Conservation (phyloP, 768 basidiomycete genomes). For the Lactifluus rugatus region DNA sequence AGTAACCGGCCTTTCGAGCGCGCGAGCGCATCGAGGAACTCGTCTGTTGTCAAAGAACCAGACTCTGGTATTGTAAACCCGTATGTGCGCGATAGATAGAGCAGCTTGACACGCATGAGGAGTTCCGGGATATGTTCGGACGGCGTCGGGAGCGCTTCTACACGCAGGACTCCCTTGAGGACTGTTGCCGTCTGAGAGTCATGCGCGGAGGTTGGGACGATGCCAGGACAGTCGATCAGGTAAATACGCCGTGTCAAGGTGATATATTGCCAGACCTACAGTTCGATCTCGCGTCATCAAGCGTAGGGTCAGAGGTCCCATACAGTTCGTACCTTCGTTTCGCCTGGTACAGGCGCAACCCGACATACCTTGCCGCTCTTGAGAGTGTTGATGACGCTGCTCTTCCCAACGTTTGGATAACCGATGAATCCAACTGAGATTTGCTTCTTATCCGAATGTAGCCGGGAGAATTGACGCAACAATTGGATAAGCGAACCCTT, state of each 20-base stretch:
- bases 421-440: conserved; percentile 97
- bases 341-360: conserved; percentile 94
- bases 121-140: conserved; percentile 86
- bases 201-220: conserved; percentile 88
- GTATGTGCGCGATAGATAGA: conserved; percentile 85
- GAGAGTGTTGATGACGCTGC: conserved; percentile 94
- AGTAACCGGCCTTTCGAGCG: conserved; percentile 85
- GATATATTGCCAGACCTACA: conserved; percentile 95
- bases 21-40: conserved; percentile 76
- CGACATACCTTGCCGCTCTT: conserved; percentile 97
- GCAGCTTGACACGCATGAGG: conserved; percentile 83
- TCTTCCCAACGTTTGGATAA: conserved; percentile 98
- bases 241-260: conserved; percentile 93
- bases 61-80: conserved; percentile 53
- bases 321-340: conserved; percentile 59
- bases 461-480: conserved; percentile 89
- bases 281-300: neutral
- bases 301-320: neutral
- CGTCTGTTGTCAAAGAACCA: conserved; percentile 59
- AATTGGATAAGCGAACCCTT: conserved; percentile 98
- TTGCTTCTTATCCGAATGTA: conserved; percentile 98
- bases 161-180: conserved; percentile 92
- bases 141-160: conserved; percentile 87
- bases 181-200: conserved; percentile 88
- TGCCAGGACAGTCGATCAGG: conserved; percentile 98